Base-by-base conservation (phyloP, 257 asterid species). In the Scutellaria baicalensis region DNA sequence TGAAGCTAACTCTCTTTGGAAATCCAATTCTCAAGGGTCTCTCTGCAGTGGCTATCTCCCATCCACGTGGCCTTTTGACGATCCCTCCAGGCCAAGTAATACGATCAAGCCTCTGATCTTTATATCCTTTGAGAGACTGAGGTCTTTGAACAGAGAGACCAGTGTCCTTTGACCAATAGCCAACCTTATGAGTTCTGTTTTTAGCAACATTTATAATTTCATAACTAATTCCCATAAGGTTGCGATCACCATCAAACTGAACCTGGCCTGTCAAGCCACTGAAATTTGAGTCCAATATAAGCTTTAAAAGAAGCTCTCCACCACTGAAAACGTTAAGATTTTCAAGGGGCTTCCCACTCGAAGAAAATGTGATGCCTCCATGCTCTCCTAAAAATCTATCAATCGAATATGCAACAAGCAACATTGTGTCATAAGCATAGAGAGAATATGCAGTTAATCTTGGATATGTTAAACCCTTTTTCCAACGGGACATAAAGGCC, bases 401-500 rank as follows among this genome's bases (percentile, higher is more conserved):
- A 4, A 76, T 42, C 18, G 84, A 64, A 64, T 16, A 42, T 3
- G 84, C 81, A 27, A 80, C 45, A 9, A 72, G 51, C 84, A 81
- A 76, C 57, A 80, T 59, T 12, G 81, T 31, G 54, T 80, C 84
- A 50, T 80, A 80, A 57, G 81, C 84, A 72, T 76, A 76, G 36
- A 80, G 73, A 13, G 67, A 79, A 59, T 80, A 72, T 0, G 58
- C 68, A 44, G 69, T 76, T 10, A 80, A 14, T 21, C 60, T 62
- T 17, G 68, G 36, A 66, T 51, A 0, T 42, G 6, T 52, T 36
- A 23, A 45, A 8, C 59, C 62, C 63, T 47, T 45, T 13, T 47
- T 39, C 77, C 70, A 65, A 0, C 72, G 61, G 11, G 73, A 61
- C 36, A 43, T 5, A 13, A 80, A 75, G 23, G 50, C 67, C 55